phyloP scores from a whole-genome alignment of 2,329 filamentous ascomycete species.

The Colletotrichum destructivum region DNA sequence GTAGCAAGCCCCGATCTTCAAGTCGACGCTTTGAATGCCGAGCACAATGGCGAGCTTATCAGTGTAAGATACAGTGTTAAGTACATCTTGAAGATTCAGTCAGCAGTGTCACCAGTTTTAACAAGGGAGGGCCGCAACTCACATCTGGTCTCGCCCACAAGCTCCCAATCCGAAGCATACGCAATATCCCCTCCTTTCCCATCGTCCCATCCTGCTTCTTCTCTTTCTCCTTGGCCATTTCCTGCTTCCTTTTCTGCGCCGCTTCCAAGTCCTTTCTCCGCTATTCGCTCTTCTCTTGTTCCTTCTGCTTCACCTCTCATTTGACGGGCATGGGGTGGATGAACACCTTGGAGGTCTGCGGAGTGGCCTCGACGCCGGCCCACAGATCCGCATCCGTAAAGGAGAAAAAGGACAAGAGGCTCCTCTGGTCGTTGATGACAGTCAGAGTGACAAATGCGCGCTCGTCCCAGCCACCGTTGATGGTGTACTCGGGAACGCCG shows the following conservation, averaged over 20 bases:
- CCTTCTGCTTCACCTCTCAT: neutral
- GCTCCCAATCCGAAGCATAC: conserved; percentile 30
- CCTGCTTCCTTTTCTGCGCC: neutral
- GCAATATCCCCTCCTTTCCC: conserved; percentile 18
- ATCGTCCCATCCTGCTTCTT: neutral
- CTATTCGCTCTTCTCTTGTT: neutral
- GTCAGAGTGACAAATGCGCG: neutral
- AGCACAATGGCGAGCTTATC: conserved; percentile 1
- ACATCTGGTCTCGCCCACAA: conserved; percentile 40
- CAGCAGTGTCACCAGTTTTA: neutral
- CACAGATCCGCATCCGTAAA: conserved; percentile 2
- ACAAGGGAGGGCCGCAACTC: neutral
- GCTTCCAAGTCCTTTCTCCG: neutral
- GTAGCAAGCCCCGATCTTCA: conserved; percentile 41
- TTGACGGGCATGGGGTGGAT: conserved; percentile 11
- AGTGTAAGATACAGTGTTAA: neutral
- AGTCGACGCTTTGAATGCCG: conserved; percentile 8
- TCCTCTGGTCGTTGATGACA: conserved; percentile 10
- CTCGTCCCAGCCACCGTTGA: conserved; percentile 37
- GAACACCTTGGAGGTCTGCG: conserved; percentile 11
- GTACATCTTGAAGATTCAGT: neutral
- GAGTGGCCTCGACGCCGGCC: neutral
- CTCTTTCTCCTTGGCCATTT: neutral
- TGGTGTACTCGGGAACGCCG: neutral
- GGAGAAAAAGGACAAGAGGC: conserved; percentile 5